phyloP scores from a whole-genome alignment of 805 yeast species.

The Candida germanica region DNA sequence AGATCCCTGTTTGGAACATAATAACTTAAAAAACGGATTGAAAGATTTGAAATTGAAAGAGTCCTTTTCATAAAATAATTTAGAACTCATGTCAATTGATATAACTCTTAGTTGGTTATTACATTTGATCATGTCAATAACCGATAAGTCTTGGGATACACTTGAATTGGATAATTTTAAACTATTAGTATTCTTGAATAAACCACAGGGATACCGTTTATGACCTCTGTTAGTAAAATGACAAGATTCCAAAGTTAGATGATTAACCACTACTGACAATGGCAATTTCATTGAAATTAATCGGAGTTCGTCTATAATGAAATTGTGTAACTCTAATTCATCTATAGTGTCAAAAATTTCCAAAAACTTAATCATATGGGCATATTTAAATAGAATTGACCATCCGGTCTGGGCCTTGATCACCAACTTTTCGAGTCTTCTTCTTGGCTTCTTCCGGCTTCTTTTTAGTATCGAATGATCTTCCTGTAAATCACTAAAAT shows the following conservation, averaged over 20 bases:
- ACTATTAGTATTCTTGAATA: conserved; percentile 39
- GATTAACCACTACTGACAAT: conserved; percentile 12
- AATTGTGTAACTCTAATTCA: conserved; percentile 42
- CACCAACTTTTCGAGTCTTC: conserved; percentile 30
- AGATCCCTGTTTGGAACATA: conserved; percentile 35
- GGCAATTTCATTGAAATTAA: conserved; percentile 18
- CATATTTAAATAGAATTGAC: conserved; percentile 48
- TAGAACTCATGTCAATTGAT: conserved; percentile 48
- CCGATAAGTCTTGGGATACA: conserved; percentile 45
- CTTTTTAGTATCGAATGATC: conserved; percentile 4
- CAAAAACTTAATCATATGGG: conserved; percentile 45
- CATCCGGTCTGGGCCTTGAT: conserved; percentile 47
- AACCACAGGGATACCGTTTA: conserved; percentile 20
- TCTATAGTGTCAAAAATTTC: conserved; percentile 37
- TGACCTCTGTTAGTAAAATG: conserved; percentile 15
- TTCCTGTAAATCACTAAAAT: conserved; percentile 24
- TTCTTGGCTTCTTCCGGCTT: conserved; percentile 10
- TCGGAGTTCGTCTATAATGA: conserved; percentile 45
- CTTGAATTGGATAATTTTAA: conserved; percentile 38
- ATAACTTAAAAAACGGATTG: conserved; percentile 25
- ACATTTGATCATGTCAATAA: conserved; percentile 44
- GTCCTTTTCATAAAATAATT: conserved; percentile 33
- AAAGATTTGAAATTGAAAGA: conserved; percentile 31
- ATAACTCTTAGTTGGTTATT: conserved; percentile 36
- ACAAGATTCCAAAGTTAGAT: conserved; percentile 21